Base-by-base conservation (phyloP, 139 green algal species). In the Chlorella sp. region DNA sequence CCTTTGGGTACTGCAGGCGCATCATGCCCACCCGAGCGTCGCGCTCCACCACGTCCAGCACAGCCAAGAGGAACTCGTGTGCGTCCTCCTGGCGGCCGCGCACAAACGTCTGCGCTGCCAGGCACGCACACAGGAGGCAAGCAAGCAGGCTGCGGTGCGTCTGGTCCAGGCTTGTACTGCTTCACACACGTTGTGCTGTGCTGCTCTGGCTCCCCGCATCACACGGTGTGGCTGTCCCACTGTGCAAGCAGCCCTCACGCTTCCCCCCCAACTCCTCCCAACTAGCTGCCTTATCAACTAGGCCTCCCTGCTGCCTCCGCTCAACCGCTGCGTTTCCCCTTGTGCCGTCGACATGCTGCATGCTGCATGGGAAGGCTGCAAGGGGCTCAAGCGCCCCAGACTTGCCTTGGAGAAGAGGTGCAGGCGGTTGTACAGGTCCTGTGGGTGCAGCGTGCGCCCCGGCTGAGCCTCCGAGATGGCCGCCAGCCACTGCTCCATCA, bases 61-160 rank as follows among this genome's bases (percentile, higher is more conserved):
- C 71, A 1, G 80, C 87, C 32, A 88, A 77, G 49, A 96, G 85
- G 73, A 94, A 91, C 88, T 96, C 91, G 74, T 96, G 91, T 1
- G 83, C 87, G 75, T 96, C 91, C 80, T 96, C 91, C 78, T 96
- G 91, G 35, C 89, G 74, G 4, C 89, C 91, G 5, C 75, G 65
- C 35, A 83, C 79, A 72, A 92, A 93, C 67, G 74, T 24, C 71
- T 60, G 89, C 77, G 70, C 17, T 31, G 42, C 26, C 30, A n/a
- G n/a, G n/a, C n/a, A n/a, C n/a, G n/a, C n/a, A n/a, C n/a, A n/a
- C n/a, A n/a, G n/a, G n/a, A n/a, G n/a, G n/a, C n/a, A n/a, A n/a
- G n/a, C n/a, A n/a, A n/a, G n/a, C n/a, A n/a, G n/a, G n/a, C 26
- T 5, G 10, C 42, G 63, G 17, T 29, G 31, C 10, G 29, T 70